Base-by-base conservation (phyloP, 768 basidiomycete genomes). In the Pisolithus orientalis region DNA sequence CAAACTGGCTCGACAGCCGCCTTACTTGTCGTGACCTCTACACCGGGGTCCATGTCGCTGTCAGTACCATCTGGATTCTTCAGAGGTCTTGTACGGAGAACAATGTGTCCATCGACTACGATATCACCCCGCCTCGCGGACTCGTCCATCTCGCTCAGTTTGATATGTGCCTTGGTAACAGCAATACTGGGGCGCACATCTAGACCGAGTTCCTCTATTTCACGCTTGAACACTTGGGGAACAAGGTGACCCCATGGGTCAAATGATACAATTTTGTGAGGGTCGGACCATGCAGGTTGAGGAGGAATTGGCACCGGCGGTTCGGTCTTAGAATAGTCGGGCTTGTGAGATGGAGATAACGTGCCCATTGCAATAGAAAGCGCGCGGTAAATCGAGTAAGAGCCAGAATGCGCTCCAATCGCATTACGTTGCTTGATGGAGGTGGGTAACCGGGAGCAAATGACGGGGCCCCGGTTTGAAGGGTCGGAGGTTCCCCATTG, bases 1-100 rank as follows among this genome's bases (percentile, higher is more conserved):
- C 94, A 97, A 13, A 97, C 94, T 0, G 94, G 95, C 64, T 97
- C 95, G 7, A 97, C 86, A 0, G 95, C 94, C 0, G 94, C 94
- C 71, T 97, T 97, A 65, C 83, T 85, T n/a, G 87, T 80, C 44
- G 73, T 80, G 11, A 97, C 80, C 72, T 98, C 95, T 16, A 97
- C 82, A 6, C 95, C 94, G 7, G 85, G 82, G 51, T 80, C 76
- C 25, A 73, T 79, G 6, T 72, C 67, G 50, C 77, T 83, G 53
- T 63, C 63, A 0, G 76, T 75, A 11, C 86, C 86, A 60, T 90
- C 86, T 17, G 76, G 75, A 45, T 87, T 87, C 49, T 62, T 72
- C 48, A 85, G 61, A 40, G 83, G 87, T 16, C 71, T 70, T 56
- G 85, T 88, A 68, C 78, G 78, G 57, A 89, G 64, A 31, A 96